Evolutionary conservation across 352 stramenopile species (phyloP).

Genomic region (Albugo laibachii): DNA sequence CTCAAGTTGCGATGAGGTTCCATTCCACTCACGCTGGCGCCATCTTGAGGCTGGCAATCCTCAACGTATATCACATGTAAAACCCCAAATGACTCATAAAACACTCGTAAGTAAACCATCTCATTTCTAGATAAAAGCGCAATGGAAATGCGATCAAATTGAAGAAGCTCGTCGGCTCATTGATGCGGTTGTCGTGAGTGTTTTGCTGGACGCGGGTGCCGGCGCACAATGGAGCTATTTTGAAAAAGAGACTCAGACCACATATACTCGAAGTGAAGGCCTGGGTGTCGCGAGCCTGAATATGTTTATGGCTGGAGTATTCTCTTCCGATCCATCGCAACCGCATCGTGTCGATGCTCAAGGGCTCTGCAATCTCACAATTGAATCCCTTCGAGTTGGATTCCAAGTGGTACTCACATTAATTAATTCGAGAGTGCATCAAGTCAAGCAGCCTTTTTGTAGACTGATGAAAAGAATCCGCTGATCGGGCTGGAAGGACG

Average conservation of each 20-base stretch:
- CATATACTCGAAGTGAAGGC: constrained; percentile 52
- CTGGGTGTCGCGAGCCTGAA: constrained; percentile 67
- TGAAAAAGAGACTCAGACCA: constrained; percentile 38
- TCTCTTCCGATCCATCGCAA: constrained; percentile 25
- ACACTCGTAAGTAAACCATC: neutral
- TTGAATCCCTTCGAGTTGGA: constrained; percentile 39
- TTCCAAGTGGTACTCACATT: constrained; percentile 51
- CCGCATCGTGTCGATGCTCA: constrained; percentile 37
- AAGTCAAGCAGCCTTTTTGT: neutral
- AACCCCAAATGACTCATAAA: neutral
- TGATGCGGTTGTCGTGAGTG: constrained; percentile 57
- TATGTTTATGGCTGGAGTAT: constrained; percentile 60
- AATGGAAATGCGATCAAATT: constrained; percentile 23
- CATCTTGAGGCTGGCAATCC: constrained; percentile 70
- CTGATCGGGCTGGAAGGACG: constrained; percentile 50
- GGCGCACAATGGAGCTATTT: constrained; percentile 49
- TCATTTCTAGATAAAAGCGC: constrained; percentile 17
- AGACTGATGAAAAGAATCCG: constrained; percentile 30
- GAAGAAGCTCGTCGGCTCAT: constrained; percentile 41
- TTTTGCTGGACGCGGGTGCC: constrained; percentile 61
- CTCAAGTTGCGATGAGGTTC: constrained; percentile 27
- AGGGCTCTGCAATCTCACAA: constrained; percentile 26
- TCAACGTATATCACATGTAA: constrained; percentile 23
- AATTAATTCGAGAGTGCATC: constrained; percentile 4
- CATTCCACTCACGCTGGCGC: constrained; percentile 61